Percentiles rank a stretch among this genome's conserved stretches.
Evolutionary conservation across 1,139 yeast genomes (phyloP).

Genomic region (Meyerozyma guilliermondii): DNA sequence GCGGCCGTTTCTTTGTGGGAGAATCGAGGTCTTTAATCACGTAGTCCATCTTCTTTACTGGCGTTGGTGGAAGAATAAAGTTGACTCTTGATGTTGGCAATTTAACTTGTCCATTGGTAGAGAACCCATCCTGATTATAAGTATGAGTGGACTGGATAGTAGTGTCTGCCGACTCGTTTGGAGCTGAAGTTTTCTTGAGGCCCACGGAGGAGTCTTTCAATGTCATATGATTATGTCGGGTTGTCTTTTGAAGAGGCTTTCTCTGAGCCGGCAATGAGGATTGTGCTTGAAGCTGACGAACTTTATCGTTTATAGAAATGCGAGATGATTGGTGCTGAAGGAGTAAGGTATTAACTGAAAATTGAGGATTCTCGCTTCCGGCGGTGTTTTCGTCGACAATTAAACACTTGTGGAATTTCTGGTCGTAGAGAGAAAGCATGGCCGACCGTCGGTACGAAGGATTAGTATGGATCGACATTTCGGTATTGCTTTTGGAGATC

Average conservation of each 20-base stretch:
- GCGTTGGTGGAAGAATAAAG: constrained; percentile 58
- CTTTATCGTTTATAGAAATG: constrained; percentile 27
- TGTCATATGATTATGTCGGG: constrained; percentile 34
- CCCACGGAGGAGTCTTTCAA: constrained; percentile 40
- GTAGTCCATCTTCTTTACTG: constrained; percentile 57
- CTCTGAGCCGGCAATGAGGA: constrained; percentile 1
- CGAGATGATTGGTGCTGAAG: constrained; percentile 40
- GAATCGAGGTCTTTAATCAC: constrained; percentile 12
- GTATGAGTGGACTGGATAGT: background rate
- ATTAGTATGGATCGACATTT: constrained; percentile 40
- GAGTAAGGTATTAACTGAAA: constrained; percentile 34
- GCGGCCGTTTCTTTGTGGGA: constrained; percentile 5
- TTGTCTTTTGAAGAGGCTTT: constrained; percentile 5
- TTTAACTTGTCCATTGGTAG: constrained; percentile 45
- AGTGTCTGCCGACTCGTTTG: constrained; percentile 1
- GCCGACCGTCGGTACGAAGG: constrained; percentile 53
- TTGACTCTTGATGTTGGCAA: constrained; percentile 45
- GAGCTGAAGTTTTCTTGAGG: constrained; percentile 26
- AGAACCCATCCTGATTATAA: constrained; percentile 29
- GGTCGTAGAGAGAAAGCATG: constrained; percentile 49
- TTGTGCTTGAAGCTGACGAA: constrained; percentile 18
- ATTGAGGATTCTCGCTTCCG: constrained; percentile 33
- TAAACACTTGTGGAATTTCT: constrained; percentile 33
- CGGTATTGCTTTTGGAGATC: constrained; percentile 31
- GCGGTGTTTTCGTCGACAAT: constrained; percentile 21